Evolutionary conservation across 371 early-diverging fungal genomes (phyloP), one percentile per base, ranked within the genome.

Genomic region (Mucor irregularis): DNA sequence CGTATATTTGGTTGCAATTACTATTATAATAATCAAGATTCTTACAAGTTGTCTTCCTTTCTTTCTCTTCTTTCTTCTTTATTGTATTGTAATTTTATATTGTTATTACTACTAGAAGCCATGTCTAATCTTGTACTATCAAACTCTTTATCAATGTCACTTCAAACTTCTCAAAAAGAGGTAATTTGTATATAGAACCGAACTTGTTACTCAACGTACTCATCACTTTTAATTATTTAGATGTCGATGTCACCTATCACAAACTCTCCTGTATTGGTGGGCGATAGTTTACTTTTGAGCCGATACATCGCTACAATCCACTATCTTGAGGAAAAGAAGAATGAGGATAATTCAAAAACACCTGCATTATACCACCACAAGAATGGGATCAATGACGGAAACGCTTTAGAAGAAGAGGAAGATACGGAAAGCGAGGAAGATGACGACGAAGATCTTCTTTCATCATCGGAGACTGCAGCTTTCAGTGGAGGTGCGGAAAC

Each of bases 391-490:
- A 53, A 43, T 21, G 31, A 52, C 29, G 52, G 35, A 16, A 47
- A 46, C 10, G 35, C 38, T 13, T 28, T 29, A 21, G 38, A 30
- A 34, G 48, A 49, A 13, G 37, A 45, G 24, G 38, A 39, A 40
- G 47, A 48, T n/a, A 29, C 46, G 2, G 40, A 40, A 49, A n/a
- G n/a, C n/a, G 49, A 47, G 16, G 48, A 46, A 22, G 45, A 53
- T n/a, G 38, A 58, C 11, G 45, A 51, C 25, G 16, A 45, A 49
- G 16, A 51, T 51, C 11, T n/a, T 2, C 17, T 16, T 26, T 40
- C 37, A 38, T 19, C 22, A 39, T 5, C 38, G 40, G 13, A 21
- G 30, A 31, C 13, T 52, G 13, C 29, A 24, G 10, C 24, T 21
- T 13, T 17, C 25, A 16, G 25, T 52, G 25, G n/a, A n/a, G 44